Conservation (phyloP, 2,329 filamentous ascomycete species). For the Talaromyces verruculosus region DNA sequence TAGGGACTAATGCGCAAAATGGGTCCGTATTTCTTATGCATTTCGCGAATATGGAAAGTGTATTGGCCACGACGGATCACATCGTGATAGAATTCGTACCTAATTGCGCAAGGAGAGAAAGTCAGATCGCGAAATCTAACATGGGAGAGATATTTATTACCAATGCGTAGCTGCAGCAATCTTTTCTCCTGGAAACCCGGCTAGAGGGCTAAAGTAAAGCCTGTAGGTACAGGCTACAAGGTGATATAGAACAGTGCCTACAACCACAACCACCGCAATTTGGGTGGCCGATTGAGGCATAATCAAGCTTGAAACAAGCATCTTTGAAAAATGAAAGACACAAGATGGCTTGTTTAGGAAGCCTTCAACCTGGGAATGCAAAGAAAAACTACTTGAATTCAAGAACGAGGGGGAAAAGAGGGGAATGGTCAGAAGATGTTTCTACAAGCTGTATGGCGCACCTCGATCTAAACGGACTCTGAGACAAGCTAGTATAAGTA, state of each 20-base stretch:
- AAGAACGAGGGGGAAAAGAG: not conserved
- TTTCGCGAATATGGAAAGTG: constrained; percentile 27
- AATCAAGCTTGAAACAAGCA: not conserved
- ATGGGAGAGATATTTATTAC: too few relatives aligned
- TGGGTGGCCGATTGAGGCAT: not conserved
- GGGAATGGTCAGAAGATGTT: not conserved
- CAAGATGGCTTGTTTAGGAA: not conserved
- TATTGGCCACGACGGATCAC: constrained; percentile 27
- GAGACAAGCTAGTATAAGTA: not conserved
- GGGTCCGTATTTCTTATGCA: constrained; percentile 34
- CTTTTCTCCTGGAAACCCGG: constrained; percentile 33
- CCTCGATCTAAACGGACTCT: not conserved
- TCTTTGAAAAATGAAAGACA: not conserved
- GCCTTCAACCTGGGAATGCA: not conserved
- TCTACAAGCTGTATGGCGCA: not conserved
- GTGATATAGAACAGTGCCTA: not conserved
- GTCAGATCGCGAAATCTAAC: constrained; percentile 25
- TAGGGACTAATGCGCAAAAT: constrained; percentile 37
- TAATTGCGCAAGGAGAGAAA: not conserved
- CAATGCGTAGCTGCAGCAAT: constrained; percentile 34
- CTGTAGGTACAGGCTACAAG: constrained; percentile 27
- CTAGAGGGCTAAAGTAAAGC: constrained; percentile 37
- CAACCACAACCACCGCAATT: not conserved
- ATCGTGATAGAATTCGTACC: constrained; percentile 34
- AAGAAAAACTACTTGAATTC: not conserved